Evolutionary conservation across 2,329 filamentous ascomycete species (phyloP).

Genomic region (Cercospora brassicicola): DNA sequence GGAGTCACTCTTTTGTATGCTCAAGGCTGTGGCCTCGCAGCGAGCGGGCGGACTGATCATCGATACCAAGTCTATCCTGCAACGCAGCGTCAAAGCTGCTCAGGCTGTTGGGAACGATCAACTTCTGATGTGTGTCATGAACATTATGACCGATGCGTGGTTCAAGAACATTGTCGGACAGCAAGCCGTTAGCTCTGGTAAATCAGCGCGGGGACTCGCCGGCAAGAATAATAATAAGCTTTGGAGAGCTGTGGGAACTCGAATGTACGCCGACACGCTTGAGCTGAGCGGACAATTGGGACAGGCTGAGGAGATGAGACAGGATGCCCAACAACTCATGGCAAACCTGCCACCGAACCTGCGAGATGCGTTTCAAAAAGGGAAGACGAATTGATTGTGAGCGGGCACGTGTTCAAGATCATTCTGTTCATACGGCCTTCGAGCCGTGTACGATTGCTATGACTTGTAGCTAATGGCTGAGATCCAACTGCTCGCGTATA

Average conservation of each 20-base stretch:
- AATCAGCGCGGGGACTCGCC: conserved; percentile 54
- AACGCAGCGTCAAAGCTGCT: conserved; percentile 68
- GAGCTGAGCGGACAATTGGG: conserved; percentile 62
- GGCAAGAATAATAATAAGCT: conserved; percentile 44
- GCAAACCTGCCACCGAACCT: conserved; percentile 26
- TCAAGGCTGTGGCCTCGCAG: conserved; percentile 59
- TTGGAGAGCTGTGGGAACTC: conserved; percentile 67
- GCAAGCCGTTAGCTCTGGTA: conserved; percentile 54
- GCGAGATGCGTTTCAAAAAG: conserved; percentile 18
- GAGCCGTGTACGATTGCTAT: background rate
- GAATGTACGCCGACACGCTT: conserved; percentile 72
- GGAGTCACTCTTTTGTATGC: conserved; percentile 72
- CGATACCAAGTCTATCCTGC: conserved; percentile 75
- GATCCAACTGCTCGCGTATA: background rate
- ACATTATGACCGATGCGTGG: conserved; percentile 79
- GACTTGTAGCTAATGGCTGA: background rate
- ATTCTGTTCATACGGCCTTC: background rate
- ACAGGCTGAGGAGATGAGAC: conserved; percentile 32
- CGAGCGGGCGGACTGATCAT: conserved; percentile 61
- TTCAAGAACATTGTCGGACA: conserved; percentile 77
- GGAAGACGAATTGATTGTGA: background rate
- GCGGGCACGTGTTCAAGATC: background rate
- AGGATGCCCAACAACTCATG: conserved; percentile 28
- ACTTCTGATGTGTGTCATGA: conserved; percentile 78
- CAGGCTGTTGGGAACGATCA: conserved; percentile 72